Evolutionary conservation across 1,284 basidiomycete genomes (phyloP).

Genomic region (Rhizoctonia solani): DNA sequence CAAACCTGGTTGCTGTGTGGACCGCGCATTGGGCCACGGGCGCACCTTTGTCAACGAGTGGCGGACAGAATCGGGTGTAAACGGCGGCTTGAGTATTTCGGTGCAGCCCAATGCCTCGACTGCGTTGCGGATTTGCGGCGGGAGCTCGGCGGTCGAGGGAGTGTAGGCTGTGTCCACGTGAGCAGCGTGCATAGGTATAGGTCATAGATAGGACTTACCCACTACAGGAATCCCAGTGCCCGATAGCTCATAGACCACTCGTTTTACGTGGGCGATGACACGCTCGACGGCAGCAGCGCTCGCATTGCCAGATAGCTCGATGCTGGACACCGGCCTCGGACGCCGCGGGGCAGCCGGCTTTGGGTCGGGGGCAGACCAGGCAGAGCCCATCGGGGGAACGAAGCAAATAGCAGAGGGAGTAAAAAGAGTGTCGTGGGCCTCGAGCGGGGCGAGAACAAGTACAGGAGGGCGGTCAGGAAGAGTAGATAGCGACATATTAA

Average conservation of each 20-base stretch:
- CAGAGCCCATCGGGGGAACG: conserved; percentile 11
- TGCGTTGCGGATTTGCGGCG: conserved; percentile 14
- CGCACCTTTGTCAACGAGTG: conserved; percentile 27
- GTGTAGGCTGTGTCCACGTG: conserved; percentile 23
- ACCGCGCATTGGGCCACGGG: conserved; percentile 9
- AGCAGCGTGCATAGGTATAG: neutral
- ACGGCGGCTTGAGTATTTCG: conserved; percentile 34
- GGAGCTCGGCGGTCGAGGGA: neutral
- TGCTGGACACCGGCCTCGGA: conserved; percentile 33
- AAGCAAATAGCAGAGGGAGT: conserved; percentile 38
- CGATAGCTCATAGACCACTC: conserved; percentile 6
- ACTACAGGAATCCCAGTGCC: conserved; percentile 18
- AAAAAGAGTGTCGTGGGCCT: conserved; percentile 13
- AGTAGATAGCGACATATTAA: neutral
- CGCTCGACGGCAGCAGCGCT: conserved; percentile 33
- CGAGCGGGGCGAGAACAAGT: conserved; percentile 19
- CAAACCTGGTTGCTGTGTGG: too few relatives aligned
- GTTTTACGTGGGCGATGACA: conserved; percentile 23
- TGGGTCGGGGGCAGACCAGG: conserved; percentile 9
- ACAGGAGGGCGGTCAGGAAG: neutral
- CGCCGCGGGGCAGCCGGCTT: conserved; percentile 18
- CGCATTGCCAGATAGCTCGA: conserved; percentile 28
- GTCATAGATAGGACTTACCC: conserved; percentile 21
- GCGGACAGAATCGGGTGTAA: conserved; percentile 33
- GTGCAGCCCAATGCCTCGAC: conserved; percentile 10